A percentile compares a stretch with the other conserved stretches of the same genome.
These are phyloP conservation scores for Chaetothyriales sp. DNA, from an alignment of 2,329 filamentous ascomycete genomes.

Conservation along the genomic window DNA sequence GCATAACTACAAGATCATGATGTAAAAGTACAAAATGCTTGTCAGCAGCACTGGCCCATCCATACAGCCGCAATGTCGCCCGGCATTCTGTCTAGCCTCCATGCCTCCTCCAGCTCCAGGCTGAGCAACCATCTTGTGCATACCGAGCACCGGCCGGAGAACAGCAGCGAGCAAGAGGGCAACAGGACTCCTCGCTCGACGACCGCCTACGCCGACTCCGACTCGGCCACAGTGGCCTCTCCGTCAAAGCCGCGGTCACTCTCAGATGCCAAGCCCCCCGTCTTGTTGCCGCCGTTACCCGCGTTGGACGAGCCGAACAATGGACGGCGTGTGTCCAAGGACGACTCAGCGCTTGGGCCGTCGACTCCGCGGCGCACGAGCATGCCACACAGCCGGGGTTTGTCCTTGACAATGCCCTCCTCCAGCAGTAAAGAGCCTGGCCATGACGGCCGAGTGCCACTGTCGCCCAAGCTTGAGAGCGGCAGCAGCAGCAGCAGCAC, in stretches of 20 bases:
- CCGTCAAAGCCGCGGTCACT: conserved; percentile 46
- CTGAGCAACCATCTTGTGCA: neutral
- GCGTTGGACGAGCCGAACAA: conserved; percentile 38
- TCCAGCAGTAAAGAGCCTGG: conserved; percentile 25
- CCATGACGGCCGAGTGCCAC: conserved; percentile 40
- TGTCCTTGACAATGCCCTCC: conserved; percentile 56
- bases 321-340: conserved; percentile 40
- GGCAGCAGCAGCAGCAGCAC: conserved; percentile 69
- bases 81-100: neutral
- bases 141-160: neutral
- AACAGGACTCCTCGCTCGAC: conserved; percentile 12
- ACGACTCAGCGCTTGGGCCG: conserved; percentile 50
- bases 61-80: conserved; percentile 2
- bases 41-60: neutral
- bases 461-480: conserved; percentile 75
- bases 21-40: too few relatives aligned
- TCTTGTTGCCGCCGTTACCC: conserved; percentile 44
- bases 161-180: conserved; percentile 6
- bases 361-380: conserved; percentile 58
- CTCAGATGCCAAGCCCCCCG: conserved; percentile 46
- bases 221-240: conserved; percentile 2
- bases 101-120: neutral
- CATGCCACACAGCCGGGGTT: conserved; percentile 41
- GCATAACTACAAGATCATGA: too few relatives aligned
- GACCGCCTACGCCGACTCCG: neutral